Conservation (phyloP, 768 basidiomycete genomes). For the Russula emetica region DNA sequence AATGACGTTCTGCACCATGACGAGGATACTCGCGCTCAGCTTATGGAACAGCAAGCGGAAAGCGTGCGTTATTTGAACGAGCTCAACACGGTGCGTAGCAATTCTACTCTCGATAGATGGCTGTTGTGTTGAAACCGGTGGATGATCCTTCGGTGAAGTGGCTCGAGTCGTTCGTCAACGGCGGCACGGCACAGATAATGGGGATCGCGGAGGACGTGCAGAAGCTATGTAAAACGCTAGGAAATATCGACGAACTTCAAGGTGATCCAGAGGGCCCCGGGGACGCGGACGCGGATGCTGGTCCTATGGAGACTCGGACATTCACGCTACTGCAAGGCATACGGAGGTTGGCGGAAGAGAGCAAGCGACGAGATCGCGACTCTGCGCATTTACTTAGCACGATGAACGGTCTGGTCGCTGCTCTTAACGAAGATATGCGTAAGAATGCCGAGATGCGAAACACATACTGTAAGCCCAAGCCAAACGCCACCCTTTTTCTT, state of each 20-base stretch:
- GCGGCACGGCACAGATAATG: slow-evolving; percentile 69
- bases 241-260: slow-evolving; percentile 32
- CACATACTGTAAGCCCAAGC: slow-evolving; percentile 36
- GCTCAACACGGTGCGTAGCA: slow-evolving; percentile 56
- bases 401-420: slow-evolving; percentile 38
- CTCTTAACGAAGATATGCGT: slow-evolving; percentile 41
- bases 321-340: slow-evolving; percentile 38
- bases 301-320: slow-evolving; percentile 11
- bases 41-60: slow-evolving; percentile 65
- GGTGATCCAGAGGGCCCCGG: slow-evolving; percentile 10
- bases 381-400: slow-evolving; percentile 35
- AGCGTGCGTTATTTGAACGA: slow-evolving; percentile 76
- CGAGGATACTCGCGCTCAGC: slow-evolving; percentile 44
- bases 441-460: slow-evolving; percentile 41
- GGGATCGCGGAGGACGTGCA: slow-evolving; percentile 56
- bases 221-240: slow-evolving; percentile 53
- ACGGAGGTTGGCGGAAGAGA: slow-evolving; percentile 36
- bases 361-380: slow-evolving; percentile 33
- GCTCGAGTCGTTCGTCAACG: slow-evolving; percentile 79
- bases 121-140: not conserved
- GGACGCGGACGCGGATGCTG: slow-evolving; percentile 25
- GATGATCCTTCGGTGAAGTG: slow-evolving; percentile 44
- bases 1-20: slow-evolving; percentile 46
- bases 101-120: not conserved
- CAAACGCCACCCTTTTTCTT: not conserved